A percentile compares a stretch with the other conserved stretches of the same genome.
Evolutionary conservation across 768 basidiomycete genomes (phyloP).

Genomic region (Phlebiopsis gigantea): DNA sequence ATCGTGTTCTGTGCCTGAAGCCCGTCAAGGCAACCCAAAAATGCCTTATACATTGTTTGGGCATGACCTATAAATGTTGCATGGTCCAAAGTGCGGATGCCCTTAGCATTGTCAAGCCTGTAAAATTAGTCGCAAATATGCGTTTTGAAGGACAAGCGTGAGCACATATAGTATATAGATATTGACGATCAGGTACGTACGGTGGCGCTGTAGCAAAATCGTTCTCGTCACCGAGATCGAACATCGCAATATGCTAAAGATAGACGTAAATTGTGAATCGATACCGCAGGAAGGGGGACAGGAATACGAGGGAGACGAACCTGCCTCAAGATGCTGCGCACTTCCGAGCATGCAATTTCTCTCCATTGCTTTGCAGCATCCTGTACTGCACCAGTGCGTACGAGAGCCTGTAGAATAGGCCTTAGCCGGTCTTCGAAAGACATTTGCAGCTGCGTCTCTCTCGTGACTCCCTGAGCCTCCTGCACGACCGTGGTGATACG

Average conservation of each 20-base stretch:
- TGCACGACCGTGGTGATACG: conserved; percentile 33
- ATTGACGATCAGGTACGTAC: background rate
- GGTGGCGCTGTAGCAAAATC: background rate
- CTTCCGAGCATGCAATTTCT: conserved; percentile 57
- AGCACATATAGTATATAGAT: background rate
- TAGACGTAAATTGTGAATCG: background rate
- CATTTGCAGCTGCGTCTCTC: conserved; percentile 28
- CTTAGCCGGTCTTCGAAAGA: conserved; percentile 57
- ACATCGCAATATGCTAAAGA: conserved; percentile 52
- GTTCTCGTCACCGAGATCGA: conserved; percentile 37
- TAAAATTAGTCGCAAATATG: background rate
- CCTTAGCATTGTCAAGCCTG: conserved; percentile 45
- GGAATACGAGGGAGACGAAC: conserved; percentile 34
- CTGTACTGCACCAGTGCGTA: conserved; percentile 64
- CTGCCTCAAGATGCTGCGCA: conserved; percentile 51
- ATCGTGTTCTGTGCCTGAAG: conserved; percentile 55
- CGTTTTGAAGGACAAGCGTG: background rate
- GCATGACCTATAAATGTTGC: conserved; percentile 61
- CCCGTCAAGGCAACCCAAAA: conserved; percentile 64
- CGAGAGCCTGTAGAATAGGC: conserved; percentile 74
- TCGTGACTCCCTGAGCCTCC: background rate
- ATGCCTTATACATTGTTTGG: conserved; percentile 51
- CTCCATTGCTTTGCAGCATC: conserved; percentile 68
- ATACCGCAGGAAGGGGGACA: background rate
- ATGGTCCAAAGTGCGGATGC: conserved; percentile 65